These are phyloP conservation scores for Sordariomycetes sp. DNA, from an alignment of 2,329 filamentous ascomycete genomes.

Conservation along the genomic window DNA sequence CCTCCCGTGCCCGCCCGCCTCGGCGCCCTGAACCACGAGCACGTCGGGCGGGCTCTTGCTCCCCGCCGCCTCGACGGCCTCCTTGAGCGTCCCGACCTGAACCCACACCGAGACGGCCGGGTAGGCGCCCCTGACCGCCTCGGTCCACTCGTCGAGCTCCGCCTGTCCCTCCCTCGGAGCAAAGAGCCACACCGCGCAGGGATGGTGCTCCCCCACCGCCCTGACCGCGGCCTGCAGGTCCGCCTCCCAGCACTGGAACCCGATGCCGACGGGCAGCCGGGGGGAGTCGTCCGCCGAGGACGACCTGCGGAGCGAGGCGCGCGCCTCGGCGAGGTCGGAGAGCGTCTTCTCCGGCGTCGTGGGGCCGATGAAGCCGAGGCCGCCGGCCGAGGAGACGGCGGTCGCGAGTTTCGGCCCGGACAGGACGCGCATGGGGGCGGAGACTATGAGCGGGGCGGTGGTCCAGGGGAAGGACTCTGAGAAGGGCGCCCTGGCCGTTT, in stretches of 20 bases:
- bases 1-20: conserved; percentile 40
- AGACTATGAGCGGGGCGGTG: conserved; percentile 29
- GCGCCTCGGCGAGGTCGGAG: conserved; percentile 16
- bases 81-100: conserved; percentile 33
- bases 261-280: conserved; percentile 30
- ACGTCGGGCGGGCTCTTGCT: conserved; percentile 26
- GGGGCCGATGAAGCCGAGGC: conserved; percentile 39
- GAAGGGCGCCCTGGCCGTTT: not conserved
- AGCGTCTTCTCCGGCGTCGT: conserved; percentile 18
- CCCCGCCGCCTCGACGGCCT: conserved; percentile 27
- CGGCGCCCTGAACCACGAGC: conserved; percentile 36
- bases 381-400: conserved; percentile 57
- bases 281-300: not conserved
- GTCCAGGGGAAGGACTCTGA: conserved; percentile 7
- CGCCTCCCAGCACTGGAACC: conserved; percentile 30
- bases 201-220: conserved; percentile 13
- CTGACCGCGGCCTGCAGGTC: conserved; percentile 17
- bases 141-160: not conserved
- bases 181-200: conserved; percentile 26
- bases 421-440: conserved; percentile 60
- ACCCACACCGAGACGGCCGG: conserved; percentile 34
- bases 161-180: conserved; percentile 21
- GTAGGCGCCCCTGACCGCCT: conserved; percentile 10
- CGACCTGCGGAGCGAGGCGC: conserved; percentile 2
- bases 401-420: conserved; percentile 38